These are phyloP conservation scores for Pseudogymnoascus sp. DNA, from an alignment of 2,329 filamentous ascomycete genomes.

Conservation along the genomic window DNA sequence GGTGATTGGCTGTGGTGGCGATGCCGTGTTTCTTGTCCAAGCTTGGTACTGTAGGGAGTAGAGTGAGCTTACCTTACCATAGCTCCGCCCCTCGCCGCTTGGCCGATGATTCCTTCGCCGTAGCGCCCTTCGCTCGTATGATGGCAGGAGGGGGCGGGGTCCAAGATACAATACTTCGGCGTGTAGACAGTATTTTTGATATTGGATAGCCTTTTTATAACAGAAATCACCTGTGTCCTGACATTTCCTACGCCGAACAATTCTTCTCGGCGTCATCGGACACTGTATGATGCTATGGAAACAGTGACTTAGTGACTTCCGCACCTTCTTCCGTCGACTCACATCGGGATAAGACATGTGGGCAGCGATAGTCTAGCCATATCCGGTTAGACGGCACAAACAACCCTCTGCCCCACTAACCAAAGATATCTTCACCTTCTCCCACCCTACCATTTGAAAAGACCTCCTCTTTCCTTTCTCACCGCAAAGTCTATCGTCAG, in stretches of 20 bases:
- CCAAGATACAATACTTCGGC: background rate
- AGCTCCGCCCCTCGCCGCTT: slow-evolving; percentile 5
- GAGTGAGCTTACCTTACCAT: slow-evolving; percentile 1
- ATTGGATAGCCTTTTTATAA: background rate
- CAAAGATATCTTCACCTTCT: slow-evolving; percentile 11
- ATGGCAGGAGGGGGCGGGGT: background rate
- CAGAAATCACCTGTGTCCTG: background rate
- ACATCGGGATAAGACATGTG: slow-evolving; percentile 9
- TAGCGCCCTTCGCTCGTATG: background rate
- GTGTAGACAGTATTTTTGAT: background rate
- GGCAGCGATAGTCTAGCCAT: slow-evolving; percentile 4
- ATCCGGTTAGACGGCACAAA: slow-evolving; percentile 6
- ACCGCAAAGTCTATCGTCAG: slow-evolving; percentile 14
- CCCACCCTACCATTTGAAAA: slow-evolving; percentile 10
- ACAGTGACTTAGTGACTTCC: slow-evolving; percentile 8
- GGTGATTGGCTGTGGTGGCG: background rate
- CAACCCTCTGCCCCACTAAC: slow-evolving; percentile 12
- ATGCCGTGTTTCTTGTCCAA: background rate
- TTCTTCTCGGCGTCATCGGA: background rate
- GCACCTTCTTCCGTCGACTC: slow-evolving; percentile 8
- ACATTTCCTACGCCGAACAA: background rate
- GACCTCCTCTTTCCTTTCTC: slow-evolving; percentile 17
- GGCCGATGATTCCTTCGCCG: slow-evolving; percentile 8
- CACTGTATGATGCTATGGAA: background rate
- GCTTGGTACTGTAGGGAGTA: background rate